Conservation (phyloP, 2,329 filamentous ascomycete genomes). For the Fusarium odoratissimum region DNA sequence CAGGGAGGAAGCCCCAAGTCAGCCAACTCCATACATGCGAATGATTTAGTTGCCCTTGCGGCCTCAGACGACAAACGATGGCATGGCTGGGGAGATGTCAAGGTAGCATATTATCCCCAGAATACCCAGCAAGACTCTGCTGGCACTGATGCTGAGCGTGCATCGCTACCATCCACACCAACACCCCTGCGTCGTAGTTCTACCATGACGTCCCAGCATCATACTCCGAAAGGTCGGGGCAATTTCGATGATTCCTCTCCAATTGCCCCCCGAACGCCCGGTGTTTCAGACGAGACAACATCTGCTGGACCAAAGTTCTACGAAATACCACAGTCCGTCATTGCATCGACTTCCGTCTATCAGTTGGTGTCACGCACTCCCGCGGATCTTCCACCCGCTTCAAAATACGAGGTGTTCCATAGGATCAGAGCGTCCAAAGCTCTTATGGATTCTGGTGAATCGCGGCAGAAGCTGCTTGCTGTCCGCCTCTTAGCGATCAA, state of each 20-base stretch:
- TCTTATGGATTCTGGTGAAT: conserved; percentile 72
- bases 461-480: conserved; percentile 80
- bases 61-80: conserved; percentile 70
- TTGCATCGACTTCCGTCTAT: conserved; percentile 65
- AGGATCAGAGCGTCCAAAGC: conserved; percentile 87
- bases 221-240: conserved; percentile 55
- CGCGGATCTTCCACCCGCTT: conserved; percentile 74
- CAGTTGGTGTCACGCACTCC: conserved; percentile 68
- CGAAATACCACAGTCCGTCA: conserved; percentile 70
- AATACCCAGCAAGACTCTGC: conserved; percentile 44
- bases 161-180: conserved; percentile 73
- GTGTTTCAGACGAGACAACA: conserved; percentile 50
- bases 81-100: conserved; percentile 84
- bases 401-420: conserved; percentile 86
- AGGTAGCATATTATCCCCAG: conserved; percentile 80
- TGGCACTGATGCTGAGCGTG: conserved; percentile 46
- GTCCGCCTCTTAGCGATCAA: conserved; percentile 87
- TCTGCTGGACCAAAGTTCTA: conserved; percentile 66
- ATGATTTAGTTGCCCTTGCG: conserved; percentile 82
- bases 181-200: conserved; percentile 79
- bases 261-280: conserved; percentile 57
- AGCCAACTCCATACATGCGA: conserved; percentile 75
- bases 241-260: conserved; percentile 61
- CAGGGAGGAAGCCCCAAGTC: conserved; percentile 55
- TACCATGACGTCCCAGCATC: conserved; percentile 61